A percentile compares a stretch with the other conserved stretches of the same genome.
Evolutionary conservation across 148 eudicot species (phyloP).

Genomic region (Bassia scoparia): DNA sequence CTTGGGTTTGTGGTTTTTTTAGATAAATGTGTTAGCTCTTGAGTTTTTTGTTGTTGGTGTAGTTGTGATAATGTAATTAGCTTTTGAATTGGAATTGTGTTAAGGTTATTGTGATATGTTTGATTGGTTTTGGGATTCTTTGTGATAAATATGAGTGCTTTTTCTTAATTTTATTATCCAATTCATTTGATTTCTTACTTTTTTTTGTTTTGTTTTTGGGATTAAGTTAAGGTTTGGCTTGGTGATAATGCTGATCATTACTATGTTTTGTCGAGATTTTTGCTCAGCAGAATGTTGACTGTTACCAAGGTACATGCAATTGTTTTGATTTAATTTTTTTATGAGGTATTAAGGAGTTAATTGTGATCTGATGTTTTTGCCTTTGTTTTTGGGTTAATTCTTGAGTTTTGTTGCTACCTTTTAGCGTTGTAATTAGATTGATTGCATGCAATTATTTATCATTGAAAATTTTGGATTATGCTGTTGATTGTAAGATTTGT

Average conservation of each 20-base stretch:
- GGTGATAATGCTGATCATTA: constrained; percentile 99
- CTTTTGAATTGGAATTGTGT: too few relatives aligned
- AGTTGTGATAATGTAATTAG: too few relatives aligned
- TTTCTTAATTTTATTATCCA: neutral
- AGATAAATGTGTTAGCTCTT: too few relatives aligned
- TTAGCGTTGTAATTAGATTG: neutral
- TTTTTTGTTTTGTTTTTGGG: neutral
- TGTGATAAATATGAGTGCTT: neutral
- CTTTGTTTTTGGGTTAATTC: too few relatives aligned
- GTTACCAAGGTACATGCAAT: constrained; percentile 77
- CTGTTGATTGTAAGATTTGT: neutral
- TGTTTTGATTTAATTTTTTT: neutral
- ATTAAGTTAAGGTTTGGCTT: constrained; percentile 92
- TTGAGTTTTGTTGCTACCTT: neutral
- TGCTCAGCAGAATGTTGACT: constrained; percentile 95
- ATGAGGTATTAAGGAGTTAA: too few relatives aligned
- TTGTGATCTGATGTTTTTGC: too few relatives aligned
- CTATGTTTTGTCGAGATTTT: constrained; percentile 89
- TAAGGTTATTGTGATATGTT: neutral
- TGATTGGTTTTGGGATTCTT: neutral
- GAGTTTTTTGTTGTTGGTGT: too few relatives aligned
- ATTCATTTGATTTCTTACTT: neutral
- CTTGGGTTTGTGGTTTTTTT: too few relatives aligned
- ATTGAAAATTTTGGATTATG: neutral
- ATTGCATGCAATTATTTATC: constrained; percentile 7